These are phyloP conservation scores for Starmera amethionina DNA, from an alignment of 805 yeast genomes.

Conservation along the genomic window DNA sequence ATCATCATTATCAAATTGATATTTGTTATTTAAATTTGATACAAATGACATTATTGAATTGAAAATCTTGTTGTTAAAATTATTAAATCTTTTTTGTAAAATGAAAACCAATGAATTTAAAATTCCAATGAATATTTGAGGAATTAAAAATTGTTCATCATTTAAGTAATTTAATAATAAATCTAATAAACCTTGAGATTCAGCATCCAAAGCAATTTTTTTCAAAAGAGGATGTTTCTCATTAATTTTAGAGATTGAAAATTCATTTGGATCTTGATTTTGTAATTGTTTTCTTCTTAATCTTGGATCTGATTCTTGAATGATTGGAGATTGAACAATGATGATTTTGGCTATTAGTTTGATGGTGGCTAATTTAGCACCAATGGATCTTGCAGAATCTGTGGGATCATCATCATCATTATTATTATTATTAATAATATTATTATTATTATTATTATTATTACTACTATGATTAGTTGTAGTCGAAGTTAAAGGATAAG, in stretches of 20 bases:
- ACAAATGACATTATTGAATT: constrained; percentile 44
- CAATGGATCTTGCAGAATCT: constrained; percentile 40
- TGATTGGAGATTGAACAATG: constrained; percentile 39
- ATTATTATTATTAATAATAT: neutral
- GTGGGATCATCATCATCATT: constrained; percentile 28
- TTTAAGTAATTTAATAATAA: constrained; percentile 45
- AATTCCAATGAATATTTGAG: constrained; percentile 57
- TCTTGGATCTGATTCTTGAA: constrained; percentile 16
- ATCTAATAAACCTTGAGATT: constrained; percentile 63
- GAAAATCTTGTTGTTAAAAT: constrained; percentile 43
- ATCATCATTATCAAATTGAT: constrained; percentile 31
- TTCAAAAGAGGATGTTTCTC: constrained; percentile 58
- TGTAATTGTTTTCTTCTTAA: constrained; percentile 7
- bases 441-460: too few relatives aligned
- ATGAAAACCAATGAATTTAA: constrained; percentile 55
- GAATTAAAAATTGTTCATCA: constrained; percentile 43
- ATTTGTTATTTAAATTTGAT: constrained; percentile 42
- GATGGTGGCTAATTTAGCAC: constrained; percentile 57
- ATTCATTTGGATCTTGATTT: constrained; percentile 12
- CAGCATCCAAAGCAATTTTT: constrained; percentile 48
- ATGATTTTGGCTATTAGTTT: constrained; percentile 60
- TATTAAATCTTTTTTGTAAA: constrained; percentile 56
- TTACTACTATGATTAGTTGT: constrained; percentile 8
- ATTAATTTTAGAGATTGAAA: constrained; percentile 10
- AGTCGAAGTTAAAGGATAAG: constrained; percentile 43